These are phyloP conservation scores for Apiotrichum akiyoshidainum DNA, from an alignment of 1,284 basidiomycete genomes.

Conservation along the genomic window DNA sequence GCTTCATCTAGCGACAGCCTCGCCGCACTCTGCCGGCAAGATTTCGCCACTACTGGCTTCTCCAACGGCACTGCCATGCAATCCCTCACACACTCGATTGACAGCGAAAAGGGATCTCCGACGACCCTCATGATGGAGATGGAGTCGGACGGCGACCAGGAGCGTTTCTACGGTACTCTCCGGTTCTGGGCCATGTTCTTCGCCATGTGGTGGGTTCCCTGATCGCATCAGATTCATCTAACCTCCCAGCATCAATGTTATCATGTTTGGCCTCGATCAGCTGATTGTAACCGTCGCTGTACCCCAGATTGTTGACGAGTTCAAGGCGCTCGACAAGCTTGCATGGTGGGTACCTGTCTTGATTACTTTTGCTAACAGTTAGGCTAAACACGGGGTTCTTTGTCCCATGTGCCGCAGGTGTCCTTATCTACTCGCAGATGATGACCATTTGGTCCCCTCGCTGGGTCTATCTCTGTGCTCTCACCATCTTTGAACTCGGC, in stretches of 20 bases:
- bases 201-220: constrained; percentile 28
- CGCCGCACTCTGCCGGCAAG: too few species aligned
- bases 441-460: constrained; percentile 28
- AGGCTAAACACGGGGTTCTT: constrained; percentile 24
- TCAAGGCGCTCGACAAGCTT: constrained; percentile 23
- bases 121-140: too few species aligned
- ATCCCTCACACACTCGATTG: too few species aligned
- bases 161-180: neutral
- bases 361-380: too few species aligned
- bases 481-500: constrained; percentile 27
- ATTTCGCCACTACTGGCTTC: too few species aligned
- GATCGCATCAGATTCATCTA: neutral
- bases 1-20: too few species aligned
- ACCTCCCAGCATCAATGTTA: constrained; percentile 18
- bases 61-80: too few species aligned
- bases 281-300: constrained; percentile 34
- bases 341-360: neutral
- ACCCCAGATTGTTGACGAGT: constrained; percentile 27
- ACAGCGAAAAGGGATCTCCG: too few species aligned
- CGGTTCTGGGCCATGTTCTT: constrained; percentile 25
- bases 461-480: constrained; percentile 24
- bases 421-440: constrained; percentile 28
- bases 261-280: constrained; percentile 28
- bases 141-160: neutral
- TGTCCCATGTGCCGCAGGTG: constrained; percentile 27